These are phyloP conservation scores for Aureobasidium lini DNA, from an alignment of 2,329 filamentous ascomycete genomes.

Conservation along the genomic window DNA sequence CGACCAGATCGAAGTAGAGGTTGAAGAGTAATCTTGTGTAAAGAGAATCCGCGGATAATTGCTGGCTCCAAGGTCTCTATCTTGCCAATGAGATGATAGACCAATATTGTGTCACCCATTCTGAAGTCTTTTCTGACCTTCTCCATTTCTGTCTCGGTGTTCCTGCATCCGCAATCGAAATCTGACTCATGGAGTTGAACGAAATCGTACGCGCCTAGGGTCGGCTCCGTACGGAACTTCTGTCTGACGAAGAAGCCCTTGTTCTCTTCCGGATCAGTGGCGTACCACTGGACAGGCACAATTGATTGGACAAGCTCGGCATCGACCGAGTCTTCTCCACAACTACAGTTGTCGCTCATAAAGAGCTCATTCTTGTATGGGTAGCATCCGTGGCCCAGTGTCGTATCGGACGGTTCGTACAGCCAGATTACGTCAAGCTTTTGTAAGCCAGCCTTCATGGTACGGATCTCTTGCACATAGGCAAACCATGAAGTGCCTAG, in stretches of 20 bases:
- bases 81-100: conserved; percentile 21
- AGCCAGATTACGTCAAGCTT: conserved; percentile 65
- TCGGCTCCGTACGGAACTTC: conserved; percentile 50
- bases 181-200: conserved; percentile 50
- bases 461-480: conserved; percentile 54
- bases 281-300: conserved; percentile 52
- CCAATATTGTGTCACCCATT: conserved; percentile 55
- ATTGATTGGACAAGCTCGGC: conserved; percentile 51
- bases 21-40: conserved; percentile 39
- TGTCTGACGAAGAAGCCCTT: conserved; percentile 59
- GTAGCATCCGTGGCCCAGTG: conserved; percentile 60
- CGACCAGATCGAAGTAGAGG: conserved; percentile 44
- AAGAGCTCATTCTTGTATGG: conserved; percentile 68
- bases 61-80: conserved; percentile 50
- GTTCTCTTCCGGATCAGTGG: conserved; percentile 38
- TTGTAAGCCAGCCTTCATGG: conserved; percentile 27
- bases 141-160: conserved; percentile 17
- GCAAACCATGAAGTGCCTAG: conserved; percentile 58
- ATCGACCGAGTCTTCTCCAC: conserved; percentile 45
- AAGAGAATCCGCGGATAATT: conserved; percentile 43
- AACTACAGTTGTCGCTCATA: conserved; percentile 69
- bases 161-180: conserved; percentile 44
- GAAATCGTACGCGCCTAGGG: conserved; percentile 48
- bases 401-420: conserved; percentile 63
- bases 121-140: conserved; percentile 28